phyloP scores from a whole-genome alignment of 75 land plant genomes.

The Picea sitchensis region DNA sequence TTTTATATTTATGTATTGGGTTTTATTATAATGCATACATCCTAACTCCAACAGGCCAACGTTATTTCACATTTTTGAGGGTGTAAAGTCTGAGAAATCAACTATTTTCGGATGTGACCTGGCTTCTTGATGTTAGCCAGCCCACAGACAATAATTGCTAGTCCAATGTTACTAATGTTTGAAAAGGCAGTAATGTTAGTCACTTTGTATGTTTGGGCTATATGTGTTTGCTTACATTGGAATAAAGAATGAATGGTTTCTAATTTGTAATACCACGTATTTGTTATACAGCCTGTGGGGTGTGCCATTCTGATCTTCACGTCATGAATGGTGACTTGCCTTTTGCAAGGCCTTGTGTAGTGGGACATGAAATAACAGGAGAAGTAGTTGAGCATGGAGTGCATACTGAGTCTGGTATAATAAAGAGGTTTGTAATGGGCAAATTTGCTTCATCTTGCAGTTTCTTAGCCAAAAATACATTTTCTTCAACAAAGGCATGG shows the following conservation, averaged over 20 bases:
- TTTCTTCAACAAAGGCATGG: neutral
- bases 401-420: constrained; percentile 58
- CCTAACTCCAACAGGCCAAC: too few species aligned
- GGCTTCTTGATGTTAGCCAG: too few species aligned
- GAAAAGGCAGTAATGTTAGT: too few species aligned
- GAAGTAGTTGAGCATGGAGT: constrained; percentile 92
- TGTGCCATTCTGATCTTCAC: constrained; percentile 97
- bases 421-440: constrained; percentile 47
- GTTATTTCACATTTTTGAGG: too few species aligned
- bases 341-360: constrained; percentile 83
- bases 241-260: neutral
- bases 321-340: constrained; percentile 92
- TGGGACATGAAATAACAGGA: constrained; percentile 96
- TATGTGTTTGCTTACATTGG: too few species aligned
- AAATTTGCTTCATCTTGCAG: neutral
- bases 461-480: neutral
- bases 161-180: too few species aligned
- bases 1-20: too few species aligned
- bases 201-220: too few species aligned
- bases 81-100: too few species aligned
- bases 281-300: constrained; percentile 82
- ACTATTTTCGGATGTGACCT: too few species aligned
- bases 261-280: neutral
- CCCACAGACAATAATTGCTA: too few species aligned
- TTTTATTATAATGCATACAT: too few species aligned